These are phyloP conservation scores for Salvia sclarea DNA, from an alignment of 305 asterid genomes.

Conservation along the genomic window DNA sequence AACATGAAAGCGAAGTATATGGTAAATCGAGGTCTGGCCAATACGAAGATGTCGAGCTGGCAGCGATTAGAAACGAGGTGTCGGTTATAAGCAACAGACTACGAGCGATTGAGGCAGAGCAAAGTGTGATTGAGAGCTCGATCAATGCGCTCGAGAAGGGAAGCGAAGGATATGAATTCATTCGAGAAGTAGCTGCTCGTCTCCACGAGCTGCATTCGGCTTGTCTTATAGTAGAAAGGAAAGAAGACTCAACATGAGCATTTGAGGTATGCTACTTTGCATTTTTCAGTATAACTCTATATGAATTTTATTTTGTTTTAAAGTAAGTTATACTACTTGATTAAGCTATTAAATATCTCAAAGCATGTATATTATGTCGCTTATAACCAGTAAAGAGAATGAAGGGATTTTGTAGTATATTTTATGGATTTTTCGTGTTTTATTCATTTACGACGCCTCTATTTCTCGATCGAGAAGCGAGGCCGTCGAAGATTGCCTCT, in stretches of 20 bases:
- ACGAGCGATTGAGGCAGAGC: constrained; percentile 50
- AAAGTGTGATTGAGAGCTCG: constrained; percentile 46
- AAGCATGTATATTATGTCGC: neutral
- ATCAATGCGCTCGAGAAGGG: constrained; percentile 50
- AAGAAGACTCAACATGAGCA: constrained; percentile 22
- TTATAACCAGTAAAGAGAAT: too few species aligned
- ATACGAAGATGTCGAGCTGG: constrained; percentile 31
- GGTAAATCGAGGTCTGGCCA: constrained; percentile 23
- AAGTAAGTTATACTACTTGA: neutral
- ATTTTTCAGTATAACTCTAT: neutral
- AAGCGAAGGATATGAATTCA: constrained; percentile 42
- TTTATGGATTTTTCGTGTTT: neutral
- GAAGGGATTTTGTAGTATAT: neutral
- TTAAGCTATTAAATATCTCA: neutral
- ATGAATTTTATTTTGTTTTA: neutral
- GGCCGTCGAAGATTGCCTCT: neutral
- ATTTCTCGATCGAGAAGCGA: neutral
- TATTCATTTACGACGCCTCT: neutral
- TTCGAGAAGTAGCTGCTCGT: constrained; percentile 49
- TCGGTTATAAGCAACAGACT: constrained; percentile 43
- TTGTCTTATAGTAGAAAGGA: constrained; percentile 34
- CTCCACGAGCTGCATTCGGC: constrained; percentile 45
- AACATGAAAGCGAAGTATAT: constrained; percentile 28
- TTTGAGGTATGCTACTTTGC: constrained; percentile 38
- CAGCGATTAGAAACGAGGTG: constrained; percentile 43